Base-by-base conservation (phyloP, 305 asterid genomes). In the Fraxinus sp. region DNA sequence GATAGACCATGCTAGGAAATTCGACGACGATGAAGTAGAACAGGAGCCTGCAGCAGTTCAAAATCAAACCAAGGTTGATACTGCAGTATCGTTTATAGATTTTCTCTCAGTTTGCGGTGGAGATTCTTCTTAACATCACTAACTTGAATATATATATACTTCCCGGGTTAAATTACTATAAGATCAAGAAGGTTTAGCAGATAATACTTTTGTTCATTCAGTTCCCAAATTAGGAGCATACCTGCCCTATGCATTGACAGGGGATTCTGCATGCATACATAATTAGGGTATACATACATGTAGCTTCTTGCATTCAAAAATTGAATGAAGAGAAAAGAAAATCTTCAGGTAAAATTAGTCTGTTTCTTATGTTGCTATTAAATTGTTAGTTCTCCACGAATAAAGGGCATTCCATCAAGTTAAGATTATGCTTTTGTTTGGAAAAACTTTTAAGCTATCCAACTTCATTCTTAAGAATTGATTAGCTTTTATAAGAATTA, bases 31-130 rank as follows among this genome's bases (percentile, higher is more conserved):
- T n/a, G 86, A 74, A 76, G 84, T 86, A 41, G 88, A 85, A 74
- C 74, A 68, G 37, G 74, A 66, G 14, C 36, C 74, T 24, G 74
- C 74, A 18, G 14, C 71, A 18, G 32, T 4, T 22, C 66, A 55
- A 55, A 55, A 55, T 55, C 66, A 55, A 55, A 26, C 73, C 33
- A 22, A 3, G 30, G 33, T 7, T 10, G 74, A 33, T 68, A 1
- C 74, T 11, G 37, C 36, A 5, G 37, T 13, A 59, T 86, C 84
- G 9, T 91, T 89, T 74, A 89, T 91, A 68, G 97, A 92, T 87
- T 92, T 92, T 91, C 86, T 92, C 16, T 87, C 94, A 37, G 83
- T 84, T 24, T 1, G 37, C 7, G 37, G 39, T 4, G 88, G 87
- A 52, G 76, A n/a, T 74, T 79, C 44, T 84, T 79, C 85, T 74